Percentiles rank a stretch among this genome's conserved stretches.
Conservation (phyloP, 257 asterid species). For the Mentha longifolia region DNA sequence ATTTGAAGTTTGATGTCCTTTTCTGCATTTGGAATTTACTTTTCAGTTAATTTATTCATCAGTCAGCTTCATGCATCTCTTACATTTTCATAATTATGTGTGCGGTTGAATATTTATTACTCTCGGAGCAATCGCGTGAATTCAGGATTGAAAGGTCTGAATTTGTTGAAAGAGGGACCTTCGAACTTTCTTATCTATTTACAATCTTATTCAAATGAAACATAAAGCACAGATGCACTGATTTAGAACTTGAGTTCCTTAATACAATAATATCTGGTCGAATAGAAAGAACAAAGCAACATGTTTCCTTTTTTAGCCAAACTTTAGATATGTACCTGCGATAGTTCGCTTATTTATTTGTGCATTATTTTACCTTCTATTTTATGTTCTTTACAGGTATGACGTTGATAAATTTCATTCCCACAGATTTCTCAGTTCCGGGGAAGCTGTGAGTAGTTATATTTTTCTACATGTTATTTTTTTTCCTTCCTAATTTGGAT, state of each 20-base stretch:
- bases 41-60: background rate
- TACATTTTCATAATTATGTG: background rate
- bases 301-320: slow-evolving; percentile 7
- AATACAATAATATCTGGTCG: background rate
- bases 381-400: slow-evolving; percentile 66
- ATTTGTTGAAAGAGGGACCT: slow-evolving; percentile 18
- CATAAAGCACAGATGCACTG: background rate
- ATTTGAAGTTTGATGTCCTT: slow-evolving; percentile 5
- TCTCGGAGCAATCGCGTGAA: slow-evolving; percentile 14
- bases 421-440: slow-evolving; percentile 65
- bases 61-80: slow-evolving; percentile 19
- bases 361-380: slow-evolving; percentile 10
- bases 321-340: background rate
- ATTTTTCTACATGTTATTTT: background rate
- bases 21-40: slow-evolving; percentile 11
- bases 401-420: slow-evolving; percentile 74
- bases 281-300: slow-evolving; percentile 13
- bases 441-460: slow-evolving; percentile 74
- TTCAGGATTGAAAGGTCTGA: slow-evolving; percentile 1
- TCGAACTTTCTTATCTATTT: slow-evolving; percentile 12
- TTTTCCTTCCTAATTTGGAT: slow-evolving; percentile 5
- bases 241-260: slow-evolving; percentile 15
- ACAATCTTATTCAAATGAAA: background rate
- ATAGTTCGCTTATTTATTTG: background rate
- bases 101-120: background rate